Conservation (phyloP, 1,139 yeast species). For the Arxiozyma telluris region DNA sequence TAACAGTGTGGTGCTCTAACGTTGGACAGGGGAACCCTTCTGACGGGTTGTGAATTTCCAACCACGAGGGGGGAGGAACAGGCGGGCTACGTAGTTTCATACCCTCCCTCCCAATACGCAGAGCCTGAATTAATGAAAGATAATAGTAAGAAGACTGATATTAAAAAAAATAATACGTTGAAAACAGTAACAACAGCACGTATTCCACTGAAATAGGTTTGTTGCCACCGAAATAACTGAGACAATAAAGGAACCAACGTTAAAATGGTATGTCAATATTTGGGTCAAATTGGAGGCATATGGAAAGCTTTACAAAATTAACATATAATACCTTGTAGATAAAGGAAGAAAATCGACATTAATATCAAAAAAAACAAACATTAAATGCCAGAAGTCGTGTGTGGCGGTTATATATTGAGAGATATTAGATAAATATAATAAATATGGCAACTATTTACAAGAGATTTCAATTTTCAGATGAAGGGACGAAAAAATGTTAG, state of each 20-base stretch:
- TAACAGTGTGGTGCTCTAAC: neutral
- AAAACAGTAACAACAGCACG: neutral
- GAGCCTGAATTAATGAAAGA: neutral
- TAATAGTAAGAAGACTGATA: neutral
- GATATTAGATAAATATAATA: too few relatives aligned
- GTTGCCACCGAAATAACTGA: slow-evolving; percentile 1
- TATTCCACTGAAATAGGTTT: neutral
- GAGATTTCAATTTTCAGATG: neutral
- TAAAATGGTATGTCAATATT: slow-evolving; percentile 22
- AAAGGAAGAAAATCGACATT: too few relatives aligned
- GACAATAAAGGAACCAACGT: slow-evolving; percentile 20
- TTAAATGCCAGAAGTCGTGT: too few relatives aligned
- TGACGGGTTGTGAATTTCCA: neutral
- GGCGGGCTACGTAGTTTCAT: neutral
- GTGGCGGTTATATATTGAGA: neutral
- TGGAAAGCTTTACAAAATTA: neutral
- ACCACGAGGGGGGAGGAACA: neutral
- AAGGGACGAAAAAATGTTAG: too few relatives aligned
- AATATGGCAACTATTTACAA: too few relatives aligned
- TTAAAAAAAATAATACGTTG: neutral
- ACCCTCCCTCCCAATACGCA: neutral
- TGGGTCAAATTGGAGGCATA: neutral
- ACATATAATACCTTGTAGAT: neutral
- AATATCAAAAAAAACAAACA: neutral
- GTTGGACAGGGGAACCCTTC: neutral